phyloP scores from a whole-genome alignment of 768 basidiomycete species.

The Macrocybe gigantea region DNA sequence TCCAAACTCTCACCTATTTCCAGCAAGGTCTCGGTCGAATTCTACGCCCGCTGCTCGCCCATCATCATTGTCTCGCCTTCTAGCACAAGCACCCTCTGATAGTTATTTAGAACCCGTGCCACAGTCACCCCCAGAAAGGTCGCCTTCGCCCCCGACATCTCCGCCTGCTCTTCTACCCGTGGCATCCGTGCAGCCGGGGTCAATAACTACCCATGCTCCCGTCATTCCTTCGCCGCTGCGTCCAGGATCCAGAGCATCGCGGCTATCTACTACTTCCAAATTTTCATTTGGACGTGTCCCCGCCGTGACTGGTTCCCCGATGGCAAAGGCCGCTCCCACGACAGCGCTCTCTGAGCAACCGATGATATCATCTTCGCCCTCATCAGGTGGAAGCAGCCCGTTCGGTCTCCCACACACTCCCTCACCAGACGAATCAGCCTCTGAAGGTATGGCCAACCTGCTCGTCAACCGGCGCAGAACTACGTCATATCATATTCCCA shows the following conservation, averaged over 20 bases:
- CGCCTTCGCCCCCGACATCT: slow-evolving; percentile 26
- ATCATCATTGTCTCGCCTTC: slow-evolving; percentile 72
- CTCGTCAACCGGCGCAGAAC: slow-evolving; percentile 45
- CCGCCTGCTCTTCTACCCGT: slow-evolving; percentile 31
- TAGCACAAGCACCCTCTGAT: slow-evolving; percentile 66
- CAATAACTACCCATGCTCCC: slow-evolving; percentile 30
- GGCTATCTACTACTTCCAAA: slow-evolving; percentile 60
- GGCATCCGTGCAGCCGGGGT: slow-evolving; percentile 20
- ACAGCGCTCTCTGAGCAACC: slow-evolving; percentile 59
- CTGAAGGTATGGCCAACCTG: slow-evolving; percentile 53
- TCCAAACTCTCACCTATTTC: slow-evolving; percentile 65
- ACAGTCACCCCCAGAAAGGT: slow-evolving; percentile 21
- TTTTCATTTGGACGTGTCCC: slow-evolving; percentile 65
- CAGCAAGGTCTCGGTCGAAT: slow-evolving; percentile 54
- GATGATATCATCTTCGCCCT: slow-evolving; percentile 34
- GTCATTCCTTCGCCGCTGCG: slow-evolving; percentile 53
- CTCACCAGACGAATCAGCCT: slow-evolving; percentile 55
- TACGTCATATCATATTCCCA: slow-evolving; percentile 52
- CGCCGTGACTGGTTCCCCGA: slow-evolving; percentile 34
- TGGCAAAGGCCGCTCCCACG: slow-evolving; percentile 58
- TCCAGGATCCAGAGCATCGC: slow-evolving; percentile 68
- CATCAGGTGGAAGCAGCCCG: slow-evolving; percentile 35
- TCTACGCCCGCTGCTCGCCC: slow-evolving; percentile 68
- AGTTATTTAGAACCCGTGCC: slow-evolving; percentile 16
- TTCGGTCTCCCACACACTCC: slow-evolving; percentile 40